Conservation (phyloP, 306 rosid species). For the Lathyrus tuberosus region DNA sequence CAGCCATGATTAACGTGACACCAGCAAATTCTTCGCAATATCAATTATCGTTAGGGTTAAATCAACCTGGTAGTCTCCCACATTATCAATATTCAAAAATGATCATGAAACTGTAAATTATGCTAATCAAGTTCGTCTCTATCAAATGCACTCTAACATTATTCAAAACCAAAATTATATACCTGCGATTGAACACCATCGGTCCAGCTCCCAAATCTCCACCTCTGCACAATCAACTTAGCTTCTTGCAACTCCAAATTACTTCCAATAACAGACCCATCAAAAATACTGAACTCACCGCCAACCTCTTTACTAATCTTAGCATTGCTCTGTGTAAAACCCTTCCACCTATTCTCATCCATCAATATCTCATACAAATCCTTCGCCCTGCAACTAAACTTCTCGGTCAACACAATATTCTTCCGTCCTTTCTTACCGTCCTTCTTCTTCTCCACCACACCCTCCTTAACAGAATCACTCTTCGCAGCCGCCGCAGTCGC, state of each 20-base stretch:
- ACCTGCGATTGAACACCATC: slow-evolving; percentile 82
- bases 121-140: background rate
- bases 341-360: slow-evolving; percentile 99
- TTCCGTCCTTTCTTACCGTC: slow-evolving; percentile 64
- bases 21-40: background rate
- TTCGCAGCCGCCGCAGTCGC: background rate
- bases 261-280: slow-evolving; percentile 84
- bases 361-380: slow-evolving; percentile 83
- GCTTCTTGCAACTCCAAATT: slow-evolving; percentile 84
- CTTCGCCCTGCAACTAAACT: slow-evolving; percentile 80
- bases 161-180: background rate
- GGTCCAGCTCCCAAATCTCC: slow-evolving; percentile 94
- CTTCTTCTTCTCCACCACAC: slow-evolving; percentile 42
- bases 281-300: slow-evolving; percentile 81
- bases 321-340: slow-evolving; percentile 90
- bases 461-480: slow-evolving; percentile 23
- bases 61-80: background rate
- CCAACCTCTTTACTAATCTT: slow-evolving; percentile 88
- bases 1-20: background rate
- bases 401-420: slow-evolving; percentile 78
- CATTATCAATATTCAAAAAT: background rate
- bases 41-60: background rate
- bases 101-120: background rate
- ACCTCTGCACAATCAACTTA: slow-evolving; percentile 76
- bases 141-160: background rate